Base-by-base conservation (phyloP, 2,329 filamentous ascomycete species). In the Stachybotrys echinatus region DNA sequence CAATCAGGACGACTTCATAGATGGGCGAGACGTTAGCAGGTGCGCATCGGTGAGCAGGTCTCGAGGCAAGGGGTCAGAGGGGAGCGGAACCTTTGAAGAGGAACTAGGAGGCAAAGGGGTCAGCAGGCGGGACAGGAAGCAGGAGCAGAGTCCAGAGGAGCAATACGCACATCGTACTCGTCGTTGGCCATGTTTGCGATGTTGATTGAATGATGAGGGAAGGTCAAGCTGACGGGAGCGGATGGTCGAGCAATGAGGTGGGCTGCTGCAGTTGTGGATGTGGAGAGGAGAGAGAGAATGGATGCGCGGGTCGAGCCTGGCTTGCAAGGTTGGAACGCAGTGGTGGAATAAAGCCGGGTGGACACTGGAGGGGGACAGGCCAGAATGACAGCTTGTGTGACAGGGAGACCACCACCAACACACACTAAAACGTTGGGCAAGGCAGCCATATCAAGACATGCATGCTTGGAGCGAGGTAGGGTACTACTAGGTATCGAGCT, bases 131-230 rank as follows among this genome's bases (percentile, higher is more conserved):
- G 49, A 50, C 52, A 51, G 48, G 54, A 50, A 58, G 56, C 48
- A 55, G 51, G 55, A 49, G 50, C 47, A 55, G 50, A 53, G 49
- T 48, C 50, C 54, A 40, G 52, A 43, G 42, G 45, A 47, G 49
- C n/a, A n/a, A n/a, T 43, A 70, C 91, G 81, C 79, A 97, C 92
- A 87, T 99, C 94, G 79, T 99, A 99, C 81, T 99, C 94, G 83
- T 99, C 94, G 86, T 97, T 99, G 69, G 92, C 94, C 94, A 97
- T 99, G 74, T 64, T 80, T 77, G 72, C 66, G 65, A 61, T 59
- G 50, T 42, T 52, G 50, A 48, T 58, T 58, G 49, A 48, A 40
- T 45, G 51, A 54, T 48, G 52, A 51, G 50, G 51, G 56, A 51
- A 48, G 48, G 53, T 50, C 50, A 54, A 45, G 48, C 48, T 50